Evolutionary conservation across 495 filamentous ascomycete genomes (phyloP).

Genomic region (Penicillium goetzii): DNA sequence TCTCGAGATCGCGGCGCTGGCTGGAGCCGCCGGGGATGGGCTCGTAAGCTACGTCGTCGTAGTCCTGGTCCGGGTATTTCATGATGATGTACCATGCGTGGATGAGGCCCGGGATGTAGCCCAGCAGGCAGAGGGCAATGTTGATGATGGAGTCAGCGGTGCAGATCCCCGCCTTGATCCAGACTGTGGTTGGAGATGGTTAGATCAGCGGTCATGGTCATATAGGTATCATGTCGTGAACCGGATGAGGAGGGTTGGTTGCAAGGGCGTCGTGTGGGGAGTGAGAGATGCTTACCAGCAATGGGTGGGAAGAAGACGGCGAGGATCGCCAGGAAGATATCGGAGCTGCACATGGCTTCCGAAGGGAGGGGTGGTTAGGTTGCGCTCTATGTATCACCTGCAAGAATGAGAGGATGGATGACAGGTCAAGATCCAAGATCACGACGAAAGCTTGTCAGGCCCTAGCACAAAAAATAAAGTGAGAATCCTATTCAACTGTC

Average conservation of each 20-base stretch:
- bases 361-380: constrained; percentile 7
- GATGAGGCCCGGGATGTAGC: constrained; percentile 87
- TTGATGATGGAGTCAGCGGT: constrained; percentile 94
- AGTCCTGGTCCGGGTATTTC: constrained; percentile 74
- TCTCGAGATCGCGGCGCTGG: constrained; percentile 46
- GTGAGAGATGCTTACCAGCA: constrained; percentile 64
- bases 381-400: constrained; percentile 26
- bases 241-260: background rate
- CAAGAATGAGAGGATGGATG: background rate
- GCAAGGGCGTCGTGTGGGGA: constrained; percentile 9
- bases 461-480: background rate
- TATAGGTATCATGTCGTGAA: background rate
- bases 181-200: constrained; percentile 59
- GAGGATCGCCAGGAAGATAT: constrained; percentile 86
- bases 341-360: constrained; percentile 67
- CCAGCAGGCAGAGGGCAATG: constrained; percentile 85
- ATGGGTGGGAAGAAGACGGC: constrained; percentile 94
- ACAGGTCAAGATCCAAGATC: background rate
- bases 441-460: constrained; percentile 12
- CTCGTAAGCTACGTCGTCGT: constrained; percentile 64
- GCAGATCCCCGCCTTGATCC: constrained; percentile 95
- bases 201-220: constrained; percentile 11
- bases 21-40: constrained; percentile 57
- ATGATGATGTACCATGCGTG: constrained; percentile 99
- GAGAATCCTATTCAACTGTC: background rate